Base-by-base conservation (phyloP, 495 filamentous ascomycete species). In the Annulohypoxylon moriforme region DNA sequence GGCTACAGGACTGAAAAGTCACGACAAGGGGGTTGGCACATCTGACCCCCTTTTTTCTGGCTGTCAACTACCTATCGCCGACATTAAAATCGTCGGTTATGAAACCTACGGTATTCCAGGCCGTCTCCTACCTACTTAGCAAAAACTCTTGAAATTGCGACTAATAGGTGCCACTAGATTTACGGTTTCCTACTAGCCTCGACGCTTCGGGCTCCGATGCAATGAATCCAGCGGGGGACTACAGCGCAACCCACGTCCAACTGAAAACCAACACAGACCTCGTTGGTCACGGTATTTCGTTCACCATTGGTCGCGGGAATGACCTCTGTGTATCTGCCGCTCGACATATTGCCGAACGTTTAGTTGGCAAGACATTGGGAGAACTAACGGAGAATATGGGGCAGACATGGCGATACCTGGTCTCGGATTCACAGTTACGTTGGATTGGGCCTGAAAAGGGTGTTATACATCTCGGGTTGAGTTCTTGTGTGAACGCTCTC, bases 371-470 rank as follows among this genome's bases (percentile, higher is more conserved):
- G 6, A 47, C 18, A 11, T 22, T 2, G 18, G 13, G 16, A 24
- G 16, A 22, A 10, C 44, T 22, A 22, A 22, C 16, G 5, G 16
- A 47, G 16, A 22, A 47, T 24, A 47, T 7, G 16, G 93, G 93
- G 74, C 82, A 89, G 75, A 96, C 94, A 42, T 97, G 94, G 94
- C 89, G 93, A 1, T 90, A 94, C 79, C 90, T 98, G 0, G 93
- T 96, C 76, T 90, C 33, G 9, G 94, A 97, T 85, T 91, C 34
- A 36, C 33, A 36, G 13, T 0, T 33, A 10, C 31, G 31, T 10
- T 98, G 94, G 94, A 94, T 97, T 74, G 94, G 94, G 0, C 94
- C 94, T 1, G 94, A 98, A 77, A 97, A 97, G 82, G 94, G 94
- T 56, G 94, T 97, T 14, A 95, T 95, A 67, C 94, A 97, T 79